These are phyloP conservation scores for Puccinia horiana DNA, from an alignment of 1,284 basidiomycete species.

Conservation along the genomic window DNA sequence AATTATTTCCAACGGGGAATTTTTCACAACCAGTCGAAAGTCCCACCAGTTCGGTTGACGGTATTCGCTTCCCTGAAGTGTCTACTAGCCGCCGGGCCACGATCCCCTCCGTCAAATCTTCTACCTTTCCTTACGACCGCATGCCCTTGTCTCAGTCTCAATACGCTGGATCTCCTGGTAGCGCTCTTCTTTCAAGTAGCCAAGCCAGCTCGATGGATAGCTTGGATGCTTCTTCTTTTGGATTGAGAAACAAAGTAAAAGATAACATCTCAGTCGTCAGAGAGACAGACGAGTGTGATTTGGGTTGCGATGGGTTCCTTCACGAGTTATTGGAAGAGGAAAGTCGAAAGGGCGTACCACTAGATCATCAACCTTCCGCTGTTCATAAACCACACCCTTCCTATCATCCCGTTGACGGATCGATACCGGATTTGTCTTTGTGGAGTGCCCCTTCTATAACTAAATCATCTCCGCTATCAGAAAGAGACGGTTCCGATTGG, in stretches of 20 bases:
- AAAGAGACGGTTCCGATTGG: slow-evolving; percentile 7
- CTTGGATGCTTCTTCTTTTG: slow-evolving; percentile 18
- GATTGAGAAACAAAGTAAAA: not conserved
- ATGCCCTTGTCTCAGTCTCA: not conserved
- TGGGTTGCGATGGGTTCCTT: slow-evolving; percentile 31
- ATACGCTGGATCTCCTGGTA: slow-evolving; percentile 19
- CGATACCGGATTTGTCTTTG: not conserved
- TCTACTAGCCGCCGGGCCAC: slow-evolving; percentile 14
- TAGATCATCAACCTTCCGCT: not conserved
- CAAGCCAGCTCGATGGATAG: slow-evolving; percentile 29
- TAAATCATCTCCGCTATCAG: slow-evolving; percentile 4
- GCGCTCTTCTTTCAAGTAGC: slow-evolving; percentile 26
- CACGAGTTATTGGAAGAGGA: slow-evolving; percentile 28
- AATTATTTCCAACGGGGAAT: slow-evolving; percentile 9
- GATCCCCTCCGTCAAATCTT: slow-evolving; percentile 15
- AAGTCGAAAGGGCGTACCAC: not conserved
- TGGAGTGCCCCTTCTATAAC: slow-evolving; percentile 6
- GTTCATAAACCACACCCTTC: not conserved
- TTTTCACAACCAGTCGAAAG: slow-evolving; percentile 10
- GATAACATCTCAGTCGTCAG: slow-evolving; percentile 12
- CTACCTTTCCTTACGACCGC: not conserved
- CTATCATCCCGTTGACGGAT: not conserved
- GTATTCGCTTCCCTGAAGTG: slow-evolving; percentile 7
- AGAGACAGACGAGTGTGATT: slow-evolving; percentile 15
- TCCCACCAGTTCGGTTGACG: slow-evolving; percentile 12